Evolutionary conservation across 1,284 basidiomycete species (phyloP), one percentile per base, ranked within the genome.

Genomic region (Ustilago shanxiensis): DNA sequence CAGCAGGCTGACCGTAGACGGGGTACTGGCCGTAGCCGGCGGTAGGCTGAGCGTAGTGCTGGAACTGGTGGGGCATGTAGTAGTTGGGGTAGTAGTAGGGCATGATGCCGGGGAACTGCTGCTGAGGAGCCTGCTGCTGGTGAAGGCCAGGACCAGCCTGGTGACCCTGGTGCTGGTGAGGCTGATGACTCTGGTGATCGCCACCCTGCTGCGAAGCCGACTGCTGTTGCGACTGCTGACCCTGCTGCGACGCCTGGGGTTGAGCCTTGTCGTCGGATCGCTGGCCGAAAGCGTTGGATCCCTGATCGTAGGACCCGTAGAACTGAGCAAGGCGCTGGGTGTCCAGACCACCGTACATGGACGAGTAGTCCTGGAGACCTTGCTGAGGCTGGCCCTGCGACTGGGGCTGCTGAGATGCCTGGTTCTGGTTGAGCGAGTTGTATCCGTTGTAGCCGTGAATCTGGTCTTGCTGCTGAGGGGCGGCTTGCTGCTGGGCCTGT

Each of bases 11-110:
- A 45, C 82, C 82, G 68, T 85, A 85, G 59, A 85, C 71, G 35
- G 83, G 82, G 71, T 85, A 86, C 79, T 85, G 83, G 31, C 83
- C 83, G 68, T 85, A 86, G 52, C 82, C 84, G 16, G 77, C 81
- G 9, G 77, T 72, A 16, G 83, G 84, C 72, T 85, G 84, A 24
- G 65, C 83, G 70, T 84, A 86, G 72, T 85, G 84, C 73, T 84
- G 83, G 82, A 85, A 86, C 70, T 86, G 84, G 79, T 82, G 83
- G 33, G 83, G 84, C 76, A 84, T 77, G 77, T 86, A 86, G 82
- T 86, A 86, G 60, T 82, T 82, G 13, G 84, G 83, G 72, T 86
- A 86, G 81, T 86, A 86, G 76, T 83, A 83, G 20, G 84, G 84
- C 82, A 84, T 83, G 67, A 85, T 76, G 59, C 82, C 81, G 9